Evolutionary conservation across 805 yeast genomes (phyloP).

Genomic region (Ogataea paraovalis): DNA sequence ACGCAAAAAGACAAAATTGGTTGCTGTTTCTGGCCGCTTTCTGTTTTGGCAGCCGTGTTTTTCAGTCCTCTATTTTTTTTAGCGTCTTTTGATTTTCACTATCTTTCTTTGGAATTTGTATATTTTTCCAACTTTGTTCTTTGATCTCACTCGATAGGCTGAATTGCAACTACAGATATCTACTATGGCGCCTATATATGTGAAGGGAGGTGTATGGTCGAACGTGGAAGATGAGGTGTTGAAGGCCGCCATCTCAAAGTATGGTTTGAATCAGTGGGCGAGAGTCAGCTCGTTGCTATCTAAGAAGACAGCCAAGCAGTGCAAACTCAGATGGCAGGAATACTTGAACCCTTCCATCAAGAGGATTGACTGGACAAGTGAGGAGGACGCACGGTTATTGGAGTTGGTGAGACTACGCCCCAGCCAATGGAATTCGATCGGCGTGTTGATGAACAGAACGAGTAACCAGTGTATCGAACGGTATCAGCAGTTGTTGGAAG

Average conservation of each 20-base stretch:
- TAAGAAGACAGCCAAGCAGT: slow-evolving; percentile 85
- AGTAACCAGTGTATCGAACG: slow-evolving; percentile 84
- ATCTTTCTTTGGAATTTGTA: neutral
- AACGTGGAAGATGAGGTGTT: slow-evolving; percentile 80
- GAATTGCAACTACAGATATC: slow-evolving; percentile 2
- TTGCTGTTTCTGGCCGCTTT: too few relatives aligned
- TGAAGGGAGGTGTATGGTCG: slow-evolving; percentile 90
- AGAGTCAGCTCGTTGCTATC: slow-evolving; percentile 83
- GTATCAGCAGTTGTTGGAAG: slow-evolving; percentile 67
- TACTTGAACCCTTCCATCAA: slow-evolving; percentile 73
- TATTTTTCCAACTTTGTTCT: neutral
- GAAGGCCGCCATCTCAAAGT: slow-evolving; percentile 87
- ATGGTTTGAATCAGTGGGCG: slow-evolving; percentile 94
- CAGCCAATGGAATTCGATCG: slow-evolving; percentile 93
- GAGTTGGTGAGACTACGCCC: slow-evolving; percentile 69
- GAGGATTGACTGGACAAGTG: slow-evolving; percentile 63
- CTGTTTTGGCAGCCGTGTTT: too few relatives aligned
- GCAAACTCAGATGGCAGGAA: slow-evolving; percentile 89
- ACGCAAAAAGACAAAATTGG: too few relatives aligned
- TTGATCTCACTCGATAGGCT: too few relatives aligned
- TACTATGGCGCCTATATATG: slow-evolving; percentile 58
- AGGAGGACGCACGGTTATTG: slow-evolving; percentile 72
- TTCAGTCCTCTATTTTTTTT: neutral
- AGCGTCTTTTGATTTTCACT: neutral
- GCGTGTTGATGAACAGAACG: slow-evolving; percentile 74